phyloP scores from a whole-genome alignment of 1,284 basidiomycete species.

The Ganoderma multipileum region DNA sequence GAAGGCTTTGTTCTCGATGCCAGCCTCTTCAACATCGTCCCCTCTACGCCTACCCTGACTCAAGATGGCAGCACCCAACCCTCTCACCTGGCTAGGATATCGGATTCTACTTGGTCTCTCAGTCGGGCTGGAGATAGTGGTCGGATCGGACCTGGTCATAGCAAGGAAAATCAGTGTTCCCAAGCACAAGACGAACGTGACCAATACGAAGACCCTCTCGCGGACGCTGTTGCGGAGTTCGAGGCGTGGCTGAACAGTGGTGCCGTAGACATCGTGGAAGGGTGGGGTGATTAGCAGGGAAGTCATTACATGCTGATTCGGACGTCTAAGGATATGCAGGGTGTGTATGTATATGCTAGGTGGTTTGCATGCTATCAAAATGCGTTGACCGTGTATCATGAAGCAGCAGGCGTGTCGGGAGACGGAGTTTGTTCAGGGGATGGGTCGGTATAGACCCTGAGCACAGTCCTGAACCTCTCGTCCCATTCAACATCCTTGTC shows the following conservation, averaged over 20 bases:
- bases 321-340: conserved; percentile 3
- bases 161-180: too few species aligned
- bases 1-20: conserved; percentile 45
- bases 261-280: conserved; percentile 45
- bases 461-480: conserved; percentile 67
- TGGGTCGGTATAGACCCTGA: conserved; percentile 69
- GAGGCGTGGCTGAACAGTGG: conserved; percentile 55
- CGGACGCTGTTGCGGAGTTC: conserved; percentile 47
- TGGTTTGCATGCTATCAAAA: conserved; percentile 11
- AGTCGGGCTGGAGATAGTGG: not conserved
- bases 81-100: not conserved
- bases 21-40: conserved; percentile 40
- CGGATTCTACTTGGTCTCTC: not conserved
- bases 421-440: conserved; percentile 23
- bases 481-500: conserved; percentile 78
- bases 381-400: conserved; percentile 10
- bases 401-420: conserved; percentile 1
- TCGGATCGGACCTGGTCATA: not conserved
- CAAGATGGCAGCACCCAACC: not conserved
- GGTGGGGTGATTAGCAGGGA: conserved; percentile 30
- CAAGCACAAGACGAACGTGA: conserved; percentile 31
- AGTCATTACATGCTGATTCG: conserved; percentile 7
- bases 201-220: conserved; percentile 23
- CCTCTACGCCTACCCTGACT: conserved; percentile 29
- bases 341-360: conserved; percentile 22